Percentiles rank a stretch among this genome's conserved stretches.
Evolutionary conservation across 2,329 filamentous ascomycete genomes (phyloP).

Genomic region (Xylariaceae sp.): DNA sequence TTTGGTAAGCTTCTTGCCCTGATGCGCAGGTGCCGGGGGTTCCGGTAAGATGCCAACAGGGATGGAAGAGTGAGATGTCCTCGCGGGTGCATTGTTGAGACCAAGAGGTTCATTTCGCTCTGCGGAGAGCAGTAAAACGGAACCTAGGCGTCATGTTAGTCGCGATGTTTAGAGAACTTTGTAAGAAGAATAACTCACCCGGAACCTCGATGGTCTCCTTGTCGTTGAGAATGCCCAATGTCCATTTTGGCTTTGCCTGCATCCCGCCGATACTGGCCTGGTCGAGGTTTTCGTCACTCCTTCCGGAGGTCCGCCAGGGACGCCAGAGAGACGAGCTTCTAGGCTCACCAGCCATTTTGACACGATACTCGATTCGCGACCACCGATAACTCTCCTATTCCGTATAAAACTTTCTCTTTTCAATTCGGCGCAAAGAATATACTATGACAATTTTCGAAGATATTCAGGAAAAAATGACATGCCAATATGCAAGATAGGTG

Average conservation of each 20-base stretch:
- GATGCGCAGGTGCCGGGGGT: constrained; percentile 28
- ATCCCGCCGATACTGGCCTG: constrained; percentile 10
- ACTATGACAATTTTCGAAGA: neutral
- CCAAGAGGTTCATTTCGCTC: constrained; percentile 56
- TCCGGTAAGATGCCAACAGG: constrained; percentile 42
- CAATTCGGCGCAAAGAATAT: neutral
- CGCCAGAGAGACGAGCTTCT: constrained; percentile 15
- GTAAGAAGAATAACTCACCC: constrained; percentile 45
- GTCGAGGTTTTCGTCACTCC: constrained; percentile 10
- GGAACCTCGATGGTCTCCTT: constrained; percentile 79
- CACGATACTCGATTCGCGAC: neutral
- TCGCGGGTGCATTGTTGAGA: constrained; percentile 50
- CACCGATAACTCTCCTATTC: no score
- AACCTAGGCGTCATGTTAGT: constrained; percentile 39
- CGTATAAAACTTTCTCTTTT: neutral
- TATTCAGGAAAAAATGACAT: neutral
- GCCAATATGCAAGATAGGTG: neutral
- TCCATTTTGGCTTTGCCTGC: constrained; percentile 39
- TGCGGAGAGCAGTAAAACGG: constrained; percentile 51
- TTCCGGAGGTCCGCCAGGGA: constrained; percentile 20
- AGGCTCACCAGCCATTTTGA: constrained; percentile 19
- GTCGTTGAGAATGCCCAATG: constrained; percentile 79
- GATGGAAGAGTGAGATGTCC: constrained; percentile 55
- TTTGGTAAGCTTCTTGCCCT: constrained; percentile 65
- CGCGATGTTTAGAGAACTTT: neutral